Conservation (phyloP, 352 stramenopile species). For the Globisporangium lucens region DNA sequence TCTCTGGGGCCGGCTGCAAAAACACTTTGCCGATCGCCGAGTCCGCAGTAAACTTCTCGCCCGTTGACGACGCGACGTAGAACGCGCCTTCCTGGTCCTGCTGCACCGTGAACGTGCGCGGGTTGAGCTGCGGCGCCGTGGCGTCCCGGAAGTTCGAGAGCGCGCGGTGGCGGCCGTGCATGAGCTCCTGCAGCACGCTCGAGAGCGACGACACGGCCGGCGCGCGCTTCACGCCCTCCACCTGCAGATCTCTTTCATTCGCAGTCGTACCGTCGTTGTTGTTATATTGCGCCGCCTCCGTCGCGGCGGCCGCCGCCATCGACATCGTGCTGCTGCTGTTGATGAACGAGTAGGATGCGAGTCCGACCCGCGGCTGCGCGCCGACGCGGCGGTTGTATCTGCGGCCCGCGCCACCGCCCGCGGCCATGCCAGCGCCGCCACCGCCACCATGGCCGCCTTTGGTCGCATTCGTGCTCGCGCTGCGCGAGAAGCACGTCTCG, state of each 20-base stretch:
- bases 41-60: constrained; percentile 39
- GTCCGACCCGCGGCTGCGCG: constrained; percentile 8
- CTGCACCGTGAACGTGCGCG: constrained; percentile 36
- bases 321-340: constrained; percentile 14
- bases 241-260: neutral
- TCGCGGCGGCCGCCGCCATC: constrained; percentile 3
- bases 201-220: constrained; percentile 48
- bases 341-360: constrained; percentile 19
- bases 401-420: neutral
- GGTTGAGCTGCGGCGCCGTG: constrained; percentile 26
- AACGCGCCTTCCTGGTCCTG: constrained; percentile 33
- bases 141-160: constrained; percentile 44
- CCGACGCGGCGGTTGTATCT: constrained; percentile 7
- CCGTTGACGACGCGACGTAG: constrained; percentile 39
- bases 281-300: neutral
- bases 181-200: constrained; percentile 44
- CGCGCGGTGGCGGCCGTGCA: constrained; percentile 35
- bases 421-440: neutral
- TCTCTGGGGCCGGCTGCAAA: constrained; percentile 20
- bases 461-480: constrained; percentile 5
- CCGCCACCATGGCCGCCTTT: neutral
- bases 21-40: constrained; percentile 50
- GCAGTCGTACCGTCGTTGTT: neutral
- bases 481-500: constrained; percentile 45
- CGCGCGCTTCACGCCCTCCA: neutral